These are phyloP conservation scores for Penicillium angulare DNA, from an alignment of 495 filamentous ascomycete genomes.

Conservation along the genomic window DNA sequence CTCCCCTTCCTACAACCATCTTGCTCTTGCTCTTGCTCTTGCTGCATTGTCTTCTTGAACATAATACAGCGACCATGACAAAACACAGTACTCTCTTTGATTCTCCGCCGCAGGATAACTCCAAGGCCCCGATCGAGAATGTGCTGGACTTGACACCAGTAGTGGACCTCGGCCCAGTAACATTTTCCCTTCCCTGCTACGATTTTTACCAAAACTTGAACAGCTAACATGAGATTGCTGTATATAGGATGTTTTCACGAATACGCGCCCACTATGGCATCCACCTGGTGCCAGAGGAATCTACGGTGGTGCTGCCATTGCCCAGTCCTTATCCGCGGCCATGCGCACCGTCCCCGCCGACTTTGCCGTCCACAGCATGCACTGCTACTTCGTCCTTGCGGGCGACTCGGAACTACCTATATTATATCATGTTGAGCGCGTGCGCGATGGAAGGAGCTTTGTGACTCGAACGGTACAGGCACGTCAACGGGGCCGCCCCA, in stretches of 20 bases:
- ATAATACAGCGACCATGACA: too few species aligned
- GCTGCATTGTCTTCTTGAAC: too few species aligned
- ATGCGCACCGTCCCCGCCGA: conserved; percentile 77
- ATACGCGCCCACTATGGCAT: conserved; percentile 85
- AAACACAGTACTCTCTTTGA: conserved; percentile 67
- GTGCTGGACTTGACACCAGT: conserved; percentile 80
- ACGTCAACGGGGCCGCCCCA: conserved; percentile 79
- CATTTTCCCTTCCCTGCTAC: background rate
- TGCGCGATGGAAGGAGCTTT: conserved; percentile 87
- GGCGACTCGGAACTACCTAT: conserved; percentile 83
- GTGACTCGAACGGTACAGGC: conserved; percentile 95
- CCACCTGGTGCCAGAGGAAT: conserved; percentile 88
- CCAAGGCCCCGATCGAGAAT: conserved; percentile 83
- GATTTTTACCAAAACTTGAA: background rate
- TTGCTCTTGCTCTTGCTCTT: too few species aligned
- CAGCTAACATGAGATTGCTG: background rate
- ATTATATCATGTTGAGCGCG: conserved; percentile 87
- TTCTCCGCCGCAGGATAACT: conserved; percentile 67
- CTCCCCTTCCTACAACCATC: too few species aligned
- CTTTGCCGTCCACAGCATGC: conserved; percentile 90
- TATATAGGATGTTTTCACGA: conserved; percentile 82
- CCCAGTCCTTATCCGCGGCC: conserved; percentile 85
- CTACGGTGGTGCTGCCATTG: conserved; percentile 90
- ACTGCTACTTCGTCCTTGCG: conserved; percentile 97
- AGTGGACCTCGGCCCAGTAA: conserved; percentile 74